These are phyloP conservation scores for Primulina tabacum DNA, from an alignment of 257 asterid species.

Conservation along the genomic window DNA sequence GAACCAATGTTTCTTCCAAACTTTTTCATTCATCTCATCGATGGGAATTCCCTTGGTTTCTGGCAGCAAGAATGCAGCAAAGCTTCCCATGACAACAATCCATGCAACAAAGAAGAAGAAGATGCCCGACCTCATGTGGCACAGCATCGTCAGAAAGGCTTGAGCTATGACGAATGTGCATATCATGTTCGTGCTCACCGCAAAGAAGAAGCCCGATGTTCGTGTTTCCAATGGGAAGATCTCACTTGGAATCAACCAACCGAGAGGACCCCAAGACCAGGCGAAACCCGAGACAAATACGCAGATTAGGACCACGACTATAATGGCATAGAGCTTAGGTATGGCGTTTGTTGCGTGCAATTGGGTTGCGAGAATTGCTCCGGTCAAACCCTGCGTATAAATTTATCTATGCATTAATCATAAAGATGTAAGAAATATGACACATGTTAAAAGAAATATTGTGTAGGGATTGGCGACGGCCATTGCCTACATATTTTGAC, in stretches of 20 bases:
- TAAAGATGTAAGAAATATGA: too few relatives aligned
- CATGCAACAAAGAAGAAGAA: constrained; percentile 25
- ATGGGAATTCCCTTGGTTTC: constrained; percentile 38
- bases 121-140: constrained; percentile 28
- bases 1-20: constrained; percentile 36
- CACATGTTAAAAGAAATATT: too few relatives aligned
- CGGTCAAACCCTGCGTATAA: constrained; percentile 18
- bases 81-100: constrained; percentile 26
- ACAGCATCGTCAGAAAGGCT: constrained; percentile 1
- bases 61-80: constrained; percentile 22
- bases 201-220: constrained; percentile 18
- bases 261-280: constrained; percentile 45
- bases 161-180: constrained; percentile 34
- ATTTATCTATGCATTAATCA: neutral
- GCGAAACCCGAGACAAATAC: constrained; percentile 36
- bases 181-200: neutral
- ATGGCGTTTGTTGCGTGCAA: constrained; percentile 20
- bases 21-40: constrained; percentile 36
- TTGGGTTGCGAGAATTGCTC: constrained; percentile 15
- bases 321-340: neutral
- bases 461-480: too few relatives aligned
- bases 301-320: constrained; percentile 24
- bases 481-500: too few relatives aligned
- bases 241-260: constrained; percentile 40
- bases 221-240: constrained; percentile 36